Evolutionary conservation across 306 rosid genomes (phyloP), one percentile per base, ranked within the genome.

Genomic region (barrel medic (Medicago truncatula)): DNA sequence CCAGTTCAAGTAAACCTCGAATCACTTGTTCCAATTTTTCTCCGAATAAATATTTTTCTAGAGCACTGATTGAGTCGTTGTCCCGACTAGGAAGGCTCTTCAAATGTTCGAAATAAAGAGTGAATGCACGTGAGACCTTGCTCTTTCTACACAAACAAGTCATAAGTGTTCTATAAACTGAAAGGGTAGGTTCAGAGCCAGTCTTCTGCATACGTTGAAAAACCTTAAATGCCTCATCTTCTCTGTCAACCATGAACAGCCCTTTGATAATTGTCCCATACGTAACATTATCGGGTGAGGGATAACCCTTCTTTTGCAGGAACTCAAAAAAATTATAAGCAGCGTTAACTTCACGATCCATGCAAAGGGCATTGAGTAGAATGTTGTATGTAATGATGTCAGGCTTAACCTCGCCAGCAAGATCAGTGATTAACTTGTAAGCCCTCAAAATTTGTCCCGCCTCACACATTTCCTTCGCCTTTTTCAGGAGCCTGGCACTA

Each of bases 211-310:
- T 88, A 76, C 78, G 89, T 17, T 87, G 75, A 50, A 43, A 86
- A 58, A 92, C 62, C 71, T 40, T 81, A 18, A 83, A 82, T 20
- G 95, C 96, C 57, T 94, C 95, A 41, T 86, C 85, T 67, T 90
- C 95, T 74, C 86, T 82, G 28, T 58, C 78, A 78, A 12, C 76
- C 80, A 90, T 81, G 78, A 64, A 86, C 74, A 90, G 84, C 64
- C 93, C 97, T 76, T 90, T 85, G 63, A 94, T 86, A 68, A 94
- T 85, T 1, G 93, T 89, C 73, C 90, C 98, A 39, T 92, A 87
- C 8, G 98, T 94, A 60, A 87, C 84, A 52, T 84, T 74, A 87
- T 94, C 88, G 14, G 98, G 96, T 70, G 88, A 60, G 25, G 84
- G 71, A 28, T 28, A 28, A 63, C 93, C 96, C 81, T 86, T 90